Evolutionary conservation across 2,329 filamentous ascomycete species (phyloP).

Genomic region (Ceratocystiopsis minuta): DNA sequence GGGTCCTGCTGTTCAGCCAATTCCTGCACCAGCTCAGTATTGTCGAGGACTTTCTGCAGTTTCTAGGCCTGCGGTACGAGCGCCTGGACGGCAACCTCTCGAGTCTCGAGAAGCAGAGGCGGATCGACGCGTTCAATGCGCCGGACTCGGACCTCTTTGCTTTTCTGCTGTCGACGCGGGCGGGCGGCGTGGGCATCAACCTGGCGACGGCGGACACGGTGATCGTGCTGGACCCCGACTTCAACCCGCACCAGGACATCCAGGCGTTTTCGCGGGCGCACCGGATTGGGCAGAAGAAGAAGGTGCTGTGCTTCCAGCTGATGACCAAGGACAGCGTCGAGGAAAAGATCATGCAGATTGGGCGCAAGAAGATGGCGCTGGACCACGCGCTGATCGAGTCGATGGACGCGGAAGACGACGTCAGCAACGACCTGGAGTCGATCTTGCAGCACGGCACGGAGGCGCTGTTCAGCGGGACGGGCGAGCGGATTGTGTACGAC

Average conservation of each 20-base stretch:
- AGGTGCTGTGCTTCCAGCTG: constrained; percentile 86
- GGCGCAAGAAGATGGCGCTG: constrained; percentile 86
- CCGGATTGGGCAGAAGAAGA: constrained; percentile 89
- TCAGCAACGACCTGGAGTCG: constrained; percentile 63
- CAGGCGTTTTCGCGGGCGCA: constrained; percentile 90
- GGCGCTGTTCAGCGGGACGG: constrained; percentile 64
- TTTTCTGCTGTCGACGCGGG: constrained; percentile 82
- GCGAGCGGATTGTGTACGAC: constrained; percentile 68
- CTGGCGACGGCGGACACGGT: constrained; percentile 93
- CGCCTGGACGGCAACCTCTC: constrained; percentile 74
- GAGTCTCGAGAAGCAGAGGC: constrained; percentile 76
- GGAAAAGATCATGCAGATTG: constrained; percentile 91
- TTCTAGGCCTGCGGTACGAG: constrained; percentile 53
- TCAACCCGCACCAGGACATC: constrained; percentile 95
- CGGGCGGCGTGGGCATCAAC: constrained; percentile 94
- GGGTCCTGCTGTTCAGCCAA: constrained; percentile 90
- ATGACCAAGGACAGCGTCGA: constrained; percentile 80
- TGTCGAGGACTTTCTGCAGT: constrained; percentile 75
- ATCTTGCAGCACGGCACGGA: constrained; percentile 78
- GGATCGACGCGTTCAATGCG: constrained; percentile 86
- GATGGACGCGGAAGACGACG: constrained; percentile 71
- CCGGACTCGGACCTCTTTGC: constrained; percentile 69
- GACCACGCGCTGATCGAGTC: constrained; percentile 89
- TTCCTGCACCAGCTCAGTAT: constrained; percentile 80
- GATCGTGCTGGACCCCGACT: constrained; percentile 92